These are phyloP conservation scores for Nicotiana otophora DNA, from an alignment of 257 asterid species.

Conservation along the genomic window DNA sequence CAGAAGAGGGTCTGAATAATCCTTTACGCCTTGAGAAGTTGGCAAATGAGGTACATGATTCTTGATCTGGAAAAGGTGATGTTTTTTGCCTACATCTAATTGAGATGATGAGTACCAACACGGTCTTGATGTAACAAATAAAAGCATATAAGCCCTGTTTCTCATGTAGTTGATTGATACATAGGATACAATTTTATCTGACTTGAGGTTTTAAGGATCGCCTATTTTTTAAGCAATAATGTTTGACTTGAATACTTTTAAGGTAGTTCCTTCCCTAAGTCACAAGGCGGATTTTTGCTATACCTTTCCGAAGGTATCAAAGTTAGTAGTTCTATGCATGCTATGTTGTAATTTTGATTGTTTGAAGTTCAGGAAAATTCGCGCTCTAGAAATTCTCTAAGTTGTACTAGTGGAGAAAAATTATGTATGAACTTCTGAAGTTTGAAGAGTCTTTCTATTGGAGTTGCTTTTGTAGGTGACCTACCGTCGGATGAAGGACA, in stretches of 20 bases:
- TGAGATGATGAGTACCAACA: not conserved
- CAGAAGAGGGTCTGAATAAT: conserved; percentile 86
- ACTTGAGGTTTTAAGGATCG: not conserved
- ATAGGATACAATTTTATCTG: not conserved
- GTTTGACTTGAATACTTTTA: not conserved
- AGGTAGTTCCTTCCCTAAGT: not conserved
- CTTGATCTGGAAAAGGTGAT: not conserved
- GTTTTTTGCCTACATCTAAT: not conserved
- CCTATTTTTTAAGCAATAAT: not conserved
- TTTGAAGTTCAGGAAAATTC: not conserved
- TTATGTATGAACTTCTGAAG: not conserved
- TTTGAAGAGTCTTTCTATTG: conserved; percentile 5
- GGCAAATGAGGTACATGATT: conserved; percentile 77
- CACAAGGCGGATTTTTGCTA: not conserved
- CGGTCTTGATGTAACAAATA: not conserved
- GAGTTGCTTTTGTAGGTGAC: conserved; percentile 59
- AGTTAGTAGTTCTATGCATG: not conserved
- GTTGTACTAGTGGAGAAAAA: not conserved
- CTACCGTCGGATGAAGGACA: conserved; percentile 87
- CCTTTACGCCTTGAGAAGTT: conserved; percentile 89
- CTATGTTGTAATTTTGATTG: not conserved
- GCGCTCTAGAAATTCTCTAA: not conserved
- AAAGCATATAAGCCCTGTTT: not conserved
- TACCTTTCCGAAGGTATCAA: not conserved
- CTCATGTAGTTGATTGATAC: not conserved